Base-by-base conservation (phyloP, 2,329 filamentous ascomycete species). In the Plenodomus lindquistii region DNA sequence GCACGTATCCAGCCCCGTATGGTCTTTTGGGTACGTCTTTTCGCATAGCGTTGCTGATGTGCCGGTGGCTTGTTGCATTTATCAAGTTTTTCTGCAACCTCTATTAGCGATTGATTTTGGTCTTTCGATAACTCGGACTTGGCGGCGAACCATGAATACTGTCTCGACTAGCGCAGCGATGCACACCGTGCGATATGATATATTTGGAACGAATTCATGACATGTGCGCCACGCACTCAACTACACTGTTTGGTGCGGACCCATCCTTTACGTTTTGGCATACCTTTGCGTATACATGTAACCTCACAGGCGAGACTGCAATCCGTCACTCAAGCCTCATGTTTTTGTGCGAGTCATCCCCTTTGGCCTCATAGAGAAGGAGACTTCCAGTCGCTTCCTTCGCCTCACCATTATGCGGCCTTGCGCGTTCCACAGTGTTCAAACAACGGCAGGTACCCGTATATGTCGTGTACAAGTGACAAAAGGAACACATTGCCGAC, bases 31-130 rank as follows among this genome's bases (percentile, higher is more conserved):
- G 4, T 13, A 31, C 27, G 22, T 24, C 11, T 31, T 31, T 31
- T 31, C n/a, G 56, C 60, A 62, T 58, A 53, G 51, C 55, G 42
- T 52, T 50, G 27, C 27, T 31, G 11, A 11, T 15, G 11, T 31
- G 27, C 27, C 10, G 44, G 50, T 43, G 55, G 60, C 61, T 66
- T 64, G 57, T 53, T 63, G 50, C 50, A 42, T 59, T 56, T 54
- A 39, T 48, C 51, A 42, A 49, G 42, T 22, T 13, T 4, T 31
- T 8, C 27, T 31, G 27, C 27, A 31, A 31, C 27, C 11, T 7
- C 11, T 31, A 13, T 31, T 15, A 31, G 27, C 27, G 27, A 31
- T 31, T 15, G 6, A 15, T 8, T 15, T 31, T 31, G 27, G 27
- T 31, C 22, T 24, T 31, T 31, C 27, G 27, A 31, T 8, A 7